Evolutionary conservation across 352 stramenopile genomes (phyloP).

Genomic region (Globisporangium cystogenes): DNA sequence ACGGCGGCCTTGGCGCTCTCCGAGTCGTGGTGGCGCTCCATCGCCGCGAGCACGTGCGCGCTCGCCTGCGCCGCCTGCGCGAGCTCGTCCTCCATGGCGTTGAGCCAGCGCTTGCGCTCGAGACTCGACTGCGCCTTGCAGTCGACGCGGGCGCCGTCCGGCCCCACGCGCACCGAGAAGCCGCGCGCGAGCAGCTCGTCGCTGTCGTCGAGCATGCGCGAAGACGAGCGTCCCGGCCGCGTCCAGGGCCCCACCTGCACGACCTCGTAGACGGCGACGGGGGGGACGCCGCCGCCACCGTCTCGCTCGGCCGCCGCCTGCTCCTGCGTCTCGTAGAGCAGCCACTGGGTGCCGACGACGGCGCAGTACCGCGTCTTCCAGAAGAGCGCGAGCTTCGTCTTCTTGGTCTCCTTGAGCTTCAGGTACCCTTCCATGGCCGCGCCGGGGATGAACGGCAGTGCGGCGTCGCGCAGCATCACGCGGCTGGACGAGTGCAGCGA

Average conservation of each 20-base stretch:
- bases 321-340: conserved; percentile 64
- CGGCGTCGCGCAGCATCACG: conserved; percentile 28
- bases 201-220: conserved; percentile 5
- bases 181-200: conserved; percentile 16
- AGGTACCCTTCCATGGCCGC: conserved; percentile 72
- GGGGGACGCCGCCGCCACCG: conserved; percentile 9
- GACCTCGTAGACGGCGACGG: conserved; percentile 55
- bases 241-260: conserved; percentile 18
- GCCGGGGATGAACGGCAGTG: conserved; percentile 50
- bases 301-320: conserved; percentile 29
- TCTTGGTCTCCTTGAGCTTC: conserved; percentile 25
- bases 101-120: conserved; percentile 63
- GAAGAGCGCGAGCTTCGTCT: conserved; percentile 41
- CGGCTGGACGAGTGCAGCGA: conserved; percentile 2
- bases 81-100: conserved; percentile 58
- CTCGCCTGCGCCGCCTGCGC: conserved; percentile 20
- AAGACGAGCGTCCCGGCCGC: neutral
- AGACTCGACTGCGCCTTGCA: conserved; percentile 56
- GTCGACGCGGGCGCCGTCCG: conserved; percentile 27
- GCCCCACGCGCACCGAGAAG: conserved; percentile 24
- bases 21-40: conserved; percentile 33
- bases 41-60: conserved; percentile 26
- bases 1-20: conserved; percentile 31
- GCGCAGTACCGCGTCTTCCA: conserved; percentile 71
- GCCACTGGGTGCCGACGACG: conserved; percentile 59